These are phyloP conservation scores for Fagopyrum esculentum DNA, from an alignment of 148 eudicot species.

Conservation along the genomic window DNA sequence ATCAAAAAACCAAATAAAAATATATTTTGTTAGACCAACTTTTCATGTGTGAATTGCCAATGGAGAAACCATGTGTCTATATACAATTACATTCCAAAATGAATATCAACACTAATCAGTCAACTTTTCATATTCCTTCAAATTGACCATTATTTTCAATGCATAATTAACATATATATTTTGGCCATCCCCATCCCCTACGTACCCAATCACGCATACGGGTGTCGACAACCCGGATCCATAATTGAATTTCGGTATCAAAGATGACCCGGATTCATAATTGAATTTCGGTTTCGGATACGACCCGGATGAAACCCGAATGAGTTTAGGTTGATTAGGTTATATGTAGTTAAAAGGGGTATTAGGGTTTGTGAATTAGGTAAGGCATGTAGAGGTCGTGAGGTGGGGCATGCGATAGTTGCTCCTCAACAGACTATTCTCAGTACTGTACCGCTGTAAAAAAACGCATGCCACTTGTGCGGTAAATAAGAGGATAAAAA, in stretches of 20 bases:
- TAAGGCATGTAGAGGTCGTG: constrained; percentile 2
- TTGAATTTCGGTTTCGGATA: too few relatives aligned
- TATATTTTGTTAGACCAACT: not conserved
- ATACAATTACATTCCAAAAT: not conserved
- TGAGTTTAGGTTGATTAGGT: not conserved
- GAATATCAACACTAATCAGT: not conserved
- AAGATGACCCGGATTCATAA: too few relatives aligned
- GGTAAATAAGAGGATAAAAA: not conserved
- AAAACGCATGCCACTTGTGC: not conserved
- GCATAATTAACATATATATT: too few relatives aligned
- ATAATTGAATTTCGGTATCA: too few relatives aligned
- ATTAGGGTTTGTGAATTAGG: not conserved
- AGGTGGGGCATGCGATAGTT: constrained; percentile 11
- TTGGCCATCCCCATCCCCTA: too few relatives aligned
- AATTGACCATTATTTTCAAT: not conserved
- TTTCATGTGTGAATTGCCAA: not conserved
- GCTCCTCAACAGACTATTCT: constrained; percentile 5
- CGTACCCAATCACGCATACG: too few relatives aligned
- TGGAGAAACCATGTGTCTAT: not conserved
- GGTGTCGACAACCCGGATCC: too few relatives aligned
- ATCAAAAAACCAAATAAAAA: not conserved
- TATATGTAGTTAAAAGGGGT: not conserved
- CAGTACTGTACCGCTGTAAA: not conserved
- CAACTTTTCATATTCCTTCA: not conserved
- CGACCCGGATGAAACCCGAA: too few relatives aligned